phyloP scores from a whole-genome alignment of 1,284 basidiomycete species.

The Paramarasmius palmivorus region DNA sequence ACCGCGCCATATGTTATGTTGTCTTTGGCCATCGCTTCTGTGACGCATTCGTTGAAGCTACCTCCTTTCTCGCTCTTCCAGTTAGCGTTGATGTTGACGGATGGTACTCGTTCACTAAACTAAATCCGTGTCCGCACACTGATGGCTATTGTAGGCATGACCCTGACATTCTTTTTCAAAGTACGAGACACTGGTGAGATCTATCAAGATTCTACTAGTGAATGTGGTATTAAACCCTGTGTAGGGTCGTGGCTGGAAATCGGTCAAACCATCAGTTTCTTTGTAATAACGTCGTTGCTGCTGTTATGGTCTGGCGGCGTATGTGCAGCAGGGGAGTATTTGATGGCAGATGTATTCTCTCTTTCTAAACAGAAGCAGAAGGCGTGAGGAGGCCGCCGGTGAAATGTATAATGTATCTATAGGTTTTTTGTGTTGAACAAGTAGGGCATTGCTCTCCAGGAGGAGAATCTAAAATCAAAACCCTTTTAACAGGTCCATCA shows the following conservation, averaged over 20 bases:
- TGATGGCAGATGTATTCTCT: conserved; percentile 47
- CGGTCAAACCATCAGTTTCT: conserved; percentile 87
- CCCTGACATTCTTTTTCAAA: conserved; percentile 81
- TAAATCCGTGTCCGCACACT: no score
- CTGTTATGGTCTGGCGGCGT: conserved; percentile 80
- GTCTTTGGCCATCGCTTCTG: conserved; percentile 63
- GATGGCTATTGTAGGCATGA: conserved; percentile 54
- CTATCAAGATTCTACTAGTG: conserved; percentile 6
- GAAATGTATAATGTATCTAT: no score
- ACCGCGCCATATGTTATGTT: conserved; percentile 80
- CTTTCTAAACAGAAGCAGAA: no score
- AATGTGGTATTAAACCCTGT: neutral
- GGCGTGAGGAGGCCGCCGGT: no score
- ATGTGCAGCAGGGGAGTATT: conserved; percentile 65
- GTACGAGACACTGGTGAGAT: conserved; percentile 74
- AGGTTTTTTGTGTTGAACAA: no score
- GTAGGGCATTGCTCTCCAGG: no score
- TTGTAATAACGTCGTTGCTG: conserved; percentile 81
- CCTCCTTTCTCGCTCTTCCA: conserved; percentile 80
- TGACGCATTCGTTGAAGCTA: conserved; percentile 65
- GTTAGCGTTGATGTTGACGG: conserved; percentile 72
- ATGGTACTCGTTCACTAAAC: conserved; percentile 50
- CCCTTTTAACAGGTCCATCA: no score
- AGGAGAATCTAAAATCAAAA: no score
- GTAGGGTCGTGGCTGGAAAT: conserved; percentile 87